Evolutionary conservation across 192 early-diverging fungal species (phyloP).

Genomic region (Lobosporangium transversale): DNA sequence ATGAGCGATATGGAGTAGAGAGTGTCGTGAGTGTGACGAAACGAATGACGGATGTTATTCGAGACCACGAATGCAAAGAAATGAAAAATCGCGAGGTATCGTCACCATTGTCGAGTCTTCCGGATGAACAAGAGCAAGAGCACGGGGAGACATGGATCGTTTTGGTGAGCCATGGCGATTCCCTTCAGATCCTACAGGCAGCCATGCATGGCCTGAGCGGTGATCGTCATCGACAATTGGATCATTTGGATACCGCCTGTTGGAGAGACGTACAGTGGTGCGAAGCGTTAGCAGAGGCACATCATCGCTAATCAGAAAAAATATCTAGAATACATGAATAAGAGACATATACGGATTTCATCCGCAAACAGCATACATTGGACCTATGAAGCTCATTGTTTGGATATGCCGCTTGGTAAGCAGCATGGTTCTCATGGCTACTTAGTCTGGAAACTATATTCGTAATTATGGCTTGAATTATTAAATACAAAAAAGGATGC

Average conservation of each 20-base stretch:
- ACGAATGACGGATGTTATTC: conserved; percentile 21
- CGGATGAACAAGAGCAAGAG: neutral
- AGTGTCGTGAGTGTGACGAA: conserved; percentile 24
- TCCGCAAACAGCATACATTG: too few species aligned
- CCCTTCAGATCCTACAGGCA: conserved; percentile 60
- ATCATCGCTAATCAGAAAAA: too few species aligned
- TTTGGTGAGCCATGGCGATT: conserved; percentile 64
- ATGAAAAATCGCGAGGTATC: neutral
- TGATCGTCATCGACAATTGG: conserved; percentile 56
- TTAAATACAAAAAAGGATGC: too few species aligned
- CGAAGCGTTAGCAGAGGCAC: conserved; percentile 7
- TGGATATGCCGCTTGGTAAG: too few species aligned
- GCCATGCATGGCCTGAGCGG: conserved; percentile 56
- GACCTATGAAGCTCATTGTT: too few species aligned
- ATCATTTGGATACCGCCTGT: conserved; percentile 58
- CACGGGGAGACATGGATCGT: conserved; percentile 43
- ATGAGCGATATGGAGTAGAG: conserved; percentile 32
- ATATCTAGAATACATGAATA: too few species aligned
- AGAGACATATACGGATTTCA: too few species aligned
- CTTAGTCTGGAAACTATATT: too few species aligned
- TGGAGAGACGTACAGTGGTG: conserved; percentile 53
- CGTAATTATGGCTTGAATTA: too few species aligned
- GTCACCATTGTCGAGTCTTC: neutral
- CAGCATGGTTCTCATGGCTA: too few species aligned
- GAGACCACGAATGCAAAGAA: conserved; percentile 5